Evolutionary conservation across 2,329 filamentous ascomycete genomes (phyloP).

Genomic region (Pestalotiopsis sp.): DNA sequence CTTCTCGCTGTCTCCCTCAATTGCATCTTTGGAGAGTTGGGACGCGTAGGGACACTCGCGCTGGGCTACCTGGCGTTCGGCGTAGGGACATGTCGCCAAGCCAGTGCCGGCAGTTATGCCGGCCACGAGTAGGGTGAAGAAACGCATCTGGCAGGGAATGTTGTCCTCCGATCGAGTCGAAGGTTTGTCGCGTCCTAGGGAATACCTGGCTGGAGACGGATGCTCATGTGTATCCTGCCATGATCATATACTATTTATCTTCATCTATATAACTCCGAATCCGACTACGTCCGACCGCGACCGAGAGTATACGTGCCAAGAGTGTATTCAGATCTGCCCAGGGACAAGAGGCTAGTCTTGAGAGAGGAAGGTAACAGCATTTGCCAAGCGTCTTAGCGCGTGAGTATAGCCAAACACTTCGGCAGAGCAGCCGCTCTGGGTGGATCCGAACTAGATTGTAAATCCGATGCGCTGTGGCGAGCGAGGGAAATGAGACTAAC

Average conservation of each 20-base stretch:
- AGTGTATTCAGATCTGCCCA: not conserved
- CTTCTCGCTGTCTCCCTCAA: not conserved
- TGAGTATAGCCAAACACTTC: not conserved
- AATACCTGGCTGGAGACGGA: not conserved
- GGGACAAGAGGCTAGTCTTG: not conserved
- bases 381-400: not conserved
- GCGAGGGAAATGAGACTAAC: not conserved
- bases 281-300: not conserved
- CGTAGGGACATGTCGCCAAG: not conserved
- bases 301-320: not conserved
- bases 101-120: not conserved
- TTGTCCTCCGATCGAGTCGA: not conserved
- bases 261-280: not conserved
- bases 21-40: not conserved
- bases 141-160: not conserved
- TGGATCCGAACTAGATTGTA: not conserved
- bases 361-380: not conserved
- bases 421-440: not conserved
- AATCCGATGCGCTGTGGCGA: not conserved
- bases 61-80: not conserved
- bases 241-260: not conserved
- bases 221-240: not conserved
- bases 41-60: not conserved
- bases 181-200: not conserved
- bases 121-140: not conserved